Base-by-base conservation (phyloP, 495 filamentous ascomycete species). In the Lophiostoma macrostomum region DNA sequence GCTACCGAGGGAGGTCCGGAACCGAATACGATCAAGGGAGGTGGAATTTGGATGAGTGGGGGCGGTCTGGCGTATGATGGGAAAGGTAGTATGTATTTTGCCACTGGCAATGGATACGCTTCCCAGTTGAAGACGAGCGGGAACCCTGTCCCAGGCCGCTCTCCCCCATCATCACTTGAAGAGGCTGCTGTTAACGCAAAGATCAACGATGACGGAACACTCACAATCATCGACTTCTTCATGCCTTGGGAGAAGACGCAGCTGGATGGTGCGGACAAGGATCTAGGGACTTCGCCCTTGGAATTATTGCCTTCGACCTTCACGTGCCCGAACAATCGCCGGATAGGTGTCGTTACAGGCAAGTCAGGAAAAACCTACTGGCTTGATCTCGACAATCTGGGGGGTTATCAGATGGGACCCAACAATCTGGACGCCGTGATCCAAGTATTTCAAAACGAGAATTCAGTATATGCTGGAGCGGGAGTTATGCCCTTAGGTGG, bases 281-380 rank as follows among this genome's bases (percentile, higher is more conserved):
- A 76, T 62, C 63, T 76, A 19, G 74, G 74, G 12, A 73, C 73
- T 8, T 43, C 62, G 0, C 69, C 69, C 1, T 56, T 76, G 14
- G 56, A 68, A 19, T 58, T 76, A 1, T 66, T 77, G 0, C 59
- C 64, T 1, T 58, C 60, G 12, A 68, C 58, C 8, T 76, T 78
- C 56, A 65, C 57, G n/a, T 66, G 72, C 23, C 57, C 61, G 22
- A 64, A 64, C n/a, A 64, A 73, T 20, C 51, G 55, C 16, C 64
- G 69, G 5, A 70, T 76, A 6, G 70, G 65, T 1, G 66, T 74
- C 10, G 63, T 68, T 1, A 64, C 68, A 22, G 74, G 74, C 2
- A 76, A 77, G 59, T 73, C 72, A 28, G 73, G 68, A 7, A 76
- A 77, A 59, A 69, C 65, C 8, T 78, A 78, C 39, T 61, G 74